A percentile compares a stretch with the other conserved stretches of the same genome.
These are phyloP conservation scores for Teunomyces pallodes DNA, from an alignment of 805 yeast species.

Conservation along the genomic window DNA sequence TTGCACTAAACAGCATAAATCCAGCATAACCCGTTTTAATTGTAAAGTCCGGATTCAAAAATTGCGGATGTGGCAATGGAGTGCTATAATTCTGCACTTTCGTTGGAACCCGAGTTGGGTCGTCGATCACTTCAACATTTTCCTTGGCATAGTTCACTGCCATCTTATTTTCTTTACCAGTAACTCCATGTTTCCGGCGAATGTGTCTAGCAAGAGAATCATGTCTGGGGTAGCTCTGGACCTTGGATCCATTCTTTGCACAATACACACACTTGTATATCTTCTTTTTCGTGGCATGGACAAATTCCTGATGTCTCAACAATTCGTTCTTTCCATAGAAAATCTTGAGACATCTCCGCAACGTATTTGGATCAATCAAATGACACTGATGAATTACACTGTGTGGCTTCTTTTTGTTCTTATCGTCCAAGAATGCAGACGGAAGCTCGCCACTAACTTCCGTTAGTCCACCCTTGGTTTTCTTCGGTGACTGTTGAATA, in stretches of 20 bases:
- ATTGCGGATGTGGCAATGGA: slow-evolving; percentile 31
- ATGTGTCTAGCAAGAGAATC: slow-evolving; percentile 45
- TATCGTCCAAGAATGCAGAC: slow-evolving; percentile 5
- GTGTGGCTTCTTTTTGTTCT: slow-evolving; percentile 14
- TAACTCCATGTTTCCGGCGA: slow-evolving; percentile 42
- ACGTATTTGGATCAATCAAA: slow-evolving; percentile 31
- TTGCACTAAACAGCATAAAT: slow-evolving; percentile 27
- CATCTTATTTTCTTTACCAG: slow-evolving; percentile 43
- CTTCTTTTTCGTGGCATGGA: slow-evolving; percentile 43
- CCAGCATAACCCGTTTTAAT: slow-evolving; percentile 30
- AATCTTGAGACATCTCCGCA: slow-evolving; percentile 34
- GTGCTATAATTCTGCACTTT: slow-evolving; percentile 12
- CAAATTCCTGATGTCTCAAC: slow-evolving; percentile 44
- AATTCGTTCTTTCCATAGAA: slow-evolving; percentile 45
- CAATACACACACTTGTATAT: slow-evolving; percentile 43
- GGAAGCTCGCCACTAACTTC: background rate
- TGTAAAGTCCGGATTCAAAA: slow-evolving; percentile 28
- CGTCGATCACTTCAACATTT: slow-evolving; percentile 38
- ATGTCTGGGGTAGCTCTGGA: slow-evolving; percentile 43
- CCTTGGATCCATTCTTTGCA: slow-evolving; percentile 29
- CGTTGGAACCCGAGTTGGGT: slow-evolving; percentile 14
- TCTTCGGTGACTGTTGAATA: slow-evolving; percentile 8
- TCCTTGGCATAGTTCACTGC: slow-evolving; percentile 45
- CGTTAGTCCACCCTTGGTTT: background rate
- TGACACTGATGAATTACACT: slow-evolving; percentile 42